Evolutionary conservation across 768 basidiomycete genomes (phyloP), one percentile per base, ranked within the genome.

Genomic region (Hebeloma cylindrosporum): DNA sequence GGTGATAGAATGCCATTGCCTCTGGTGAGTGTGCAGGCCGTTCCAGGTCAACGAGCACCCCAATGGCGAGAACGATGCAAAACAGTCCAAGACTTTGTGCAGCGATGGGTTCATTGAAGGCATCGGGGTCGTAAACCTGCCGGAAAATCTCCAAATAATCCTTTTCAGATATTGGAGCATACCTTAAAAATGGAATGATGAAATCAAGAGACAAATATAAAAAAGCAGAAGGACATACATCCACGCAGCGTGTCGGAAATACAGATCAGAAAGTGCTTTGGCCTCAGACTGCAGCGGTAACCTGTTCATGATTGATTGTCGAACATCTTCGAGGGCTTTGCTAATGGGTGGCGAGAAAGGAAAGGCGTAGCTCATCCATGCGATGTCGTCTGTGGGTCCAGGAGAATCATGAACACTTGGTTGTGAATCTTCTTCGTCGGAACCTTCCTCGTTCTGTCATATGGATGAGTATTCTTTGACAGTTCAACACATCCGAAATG

Each of bases 201-300:
- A 31, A 16, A 36, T 35, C 11, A 20, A 20, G 26, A 21, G 17
- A 28, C 3, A 42, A n/a, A 28, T 22, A 40, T 13, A 23, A 20
- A 46, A 40, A 30, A 4, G n/a, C n/a, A n/a, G n/a, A n/a, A n/a
- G 30, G 43, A 71, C 83, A 51, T 59, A 83, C 84, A 85, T 82
- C 83, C 83, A 86, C 36, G 80, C 82, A 39, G 79, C 82, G 60
- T 85, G 79, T 53, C 74, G 74, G 61, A 73, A 86, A 62, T 86
- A 86, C 26, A 75, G 68, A 31, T 75, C 68, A 41, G 70, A 67
- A 28, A 80, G 64, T 27, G 55, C 61, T 53, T 59, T 59, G 3
- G 76, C 75, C n/a, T 53, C 48, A 10, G 57, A 46, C 18, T 57
- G 52, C 14, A 58, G 62, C 9, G 83, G 83, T 10, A 85, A 64